These are phyloP conservation scores for Alternaria triticina DNA, from an alignment of 2,329 filamentous ascomycete genomes.

Conservation along the genomic window DNA sequence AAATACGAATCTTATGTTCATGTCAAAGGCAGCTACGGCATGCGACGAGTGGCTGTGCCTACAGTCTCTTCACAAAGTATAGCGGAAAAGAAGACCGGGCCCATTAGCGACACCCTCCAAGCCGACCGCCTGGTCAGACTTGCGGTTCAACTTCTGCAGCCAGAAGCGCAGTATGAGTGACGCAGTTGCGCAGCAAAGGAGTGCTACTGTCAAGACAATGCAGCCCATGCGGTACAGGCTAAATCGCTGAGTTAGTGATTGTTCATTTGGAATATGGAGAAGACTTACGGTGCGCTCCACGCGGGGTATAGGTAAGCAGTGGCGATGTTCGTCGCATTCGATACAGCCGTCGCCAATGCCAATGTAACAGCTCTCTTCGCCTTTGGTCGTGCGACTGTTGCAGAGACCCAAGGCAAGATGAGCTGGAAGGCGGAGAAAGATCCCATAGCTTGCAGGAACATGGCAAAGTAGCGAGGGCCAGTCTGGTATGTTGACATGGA, in stretches of 20 bases:
- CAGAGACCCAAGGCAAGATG: constrained; percentile 43
- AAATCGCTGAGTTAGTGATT: rapidly evolving
- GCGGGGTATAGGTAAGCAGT: constrained; percentile 32
- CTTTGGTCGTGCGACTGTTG: constrained; percentile 42
- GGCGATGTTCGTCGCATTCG: constrained; percentile 46
- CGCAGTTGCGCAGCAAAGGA: constrained; percentile 20
- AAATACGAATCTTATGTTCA: too few species aligned
- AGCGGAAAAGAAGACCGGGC: constrained; percentile 17
- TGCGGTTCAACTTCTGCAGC: constrained; percentile 22
- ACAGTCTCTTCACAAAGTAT: background rate
- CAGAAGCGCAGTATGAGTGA: constrained; percentile 22
- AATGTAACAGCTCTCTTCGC: constrained; percentile 42
- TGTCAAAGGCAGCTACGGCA: background rate
- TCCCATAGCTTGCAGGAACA: constrained; percentile 57
- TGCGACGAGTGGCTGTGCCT: background rate
- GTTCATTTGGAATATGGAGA: background rate
- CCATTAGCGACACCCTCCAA: constrained; percentile 23
- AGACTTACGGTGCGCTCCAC: constrained; percentile 22
- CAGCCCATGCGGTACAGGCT: constrained; percentile 31
- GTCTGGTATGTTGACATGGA: constrained; percentile 59
- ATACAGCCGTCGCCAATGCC: constrained; percentile 42
- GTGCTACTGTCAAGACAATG: constrained; percentile 25
- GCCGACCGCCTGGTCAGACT: constrained; percentile 16
- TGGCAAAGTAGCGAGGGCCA: constrained; percentile 65
- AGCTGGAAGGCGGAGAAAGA: constrained; percentile 37